phyloP scores from a whole-genome alignment of 345 rosid genomes.

The Eucalyptus paniculata region DNA sequence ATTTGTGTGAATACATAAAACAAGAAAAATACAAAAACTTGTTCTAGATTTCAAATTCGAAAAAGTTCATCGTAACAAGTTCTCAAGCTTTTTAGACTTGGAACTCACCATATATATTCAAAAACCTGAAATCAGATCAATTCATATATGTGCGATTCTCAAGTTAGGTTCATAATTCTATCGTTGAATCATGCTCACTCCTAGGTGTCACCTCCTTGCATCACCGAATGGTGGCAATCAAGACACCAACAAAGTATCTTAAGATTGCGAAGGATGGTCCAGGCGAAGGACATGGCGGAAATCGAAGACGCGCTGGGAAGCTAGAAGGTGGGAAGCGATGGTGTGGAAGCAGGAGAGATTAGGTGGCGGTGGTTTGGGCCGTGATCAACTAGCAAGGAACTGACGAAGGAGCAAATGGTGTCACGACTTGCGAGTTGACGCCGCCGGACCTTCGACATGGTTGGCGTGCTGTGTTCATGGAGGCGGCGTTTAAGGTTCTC shows the following conservation, averaged over 20 bases:
- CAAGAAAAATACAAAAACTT: too few species aligned
- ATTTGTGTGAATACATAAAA: too few species aligned
- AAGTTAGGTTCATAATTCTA: too few species aligned
- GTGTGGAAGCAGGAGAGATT: not conserved
- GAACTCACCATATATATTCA: accelerated
- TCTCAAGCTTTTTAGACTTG: accelerated
- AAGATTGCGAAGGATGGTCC: not conserved
- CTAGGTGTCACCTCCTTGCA: not conserved
- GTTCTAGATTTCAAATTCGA: too few species aligned
- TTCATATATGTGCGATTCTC: too few species aligned
- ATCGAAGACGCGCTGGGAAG: not conserved
- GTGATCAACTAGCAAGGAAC: too few species aligned
- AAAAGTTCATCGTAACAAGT: accelerated
- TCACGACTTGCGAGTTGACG: not conserved
- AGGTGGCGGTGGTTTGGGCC: not conserved
- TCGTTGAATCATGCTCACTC: too few species aligned
- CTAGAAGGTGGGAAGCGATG: not conserved
- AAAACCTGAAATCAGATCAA: accelerated
- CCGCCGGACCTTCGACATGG: not conserved
- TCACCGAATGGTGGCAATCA: not conserved
- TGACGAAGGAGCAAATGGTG: not conserved
- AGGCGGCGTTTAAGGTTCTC: not conserved
- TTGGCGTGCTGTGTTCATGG: not conserved
- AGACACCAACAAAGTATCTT: not conserved
- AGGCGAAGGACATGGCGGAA: not conserved